Evolutionary conservation across 495 filamentous ascomycete species (phyloP).

Genomic region (Collariella sp.): DNA sequence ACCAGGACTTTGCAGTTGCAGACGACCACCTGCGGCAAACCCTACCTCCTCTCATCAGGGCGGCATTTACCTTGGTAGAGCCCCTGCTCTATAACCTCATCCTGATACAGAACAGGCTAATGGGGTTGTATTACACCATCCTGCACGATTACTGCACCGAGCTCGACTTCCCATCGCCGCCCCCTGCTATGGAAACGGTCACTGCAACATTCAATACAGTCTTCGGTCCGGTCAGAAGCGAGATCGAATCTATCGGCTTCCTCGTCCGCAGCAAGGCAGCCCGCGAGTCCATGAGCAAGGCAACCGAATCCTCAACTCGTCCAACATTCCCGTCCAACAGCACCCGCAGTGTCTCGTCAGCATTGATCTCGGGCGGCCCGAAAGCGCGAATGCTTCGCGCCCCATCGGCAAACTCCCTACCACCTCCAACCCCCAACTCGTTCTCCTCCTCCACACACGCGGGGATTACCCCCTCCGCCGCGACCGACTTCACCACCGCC

Average conservation of each 20-base stretch:
- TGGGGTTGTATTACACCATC: conserved; percentile 77
- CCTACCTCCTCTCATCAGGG: conserved; percentile 66
- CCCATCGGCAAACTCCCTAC: conserved; percentile 26
- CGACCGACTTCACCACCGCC: conserved; percentile 42
- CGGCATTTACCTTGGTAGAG: conserved; percentile 73
- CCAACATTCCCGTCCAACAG: conserved; percentile 19
- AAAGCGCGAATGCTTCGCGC: conserved; percentile 33
- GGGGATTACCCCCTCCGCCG: conserved; percentile 14
- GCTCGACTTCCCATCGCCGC: conserved; percentile 61
- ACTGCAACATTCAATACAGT: conserved; percentile 59
- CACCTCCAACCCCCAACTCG: not conserved
- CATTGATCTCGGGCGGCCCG: conserved; percentile 25
- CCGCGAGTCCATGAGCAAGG: conserved; percentile 48
- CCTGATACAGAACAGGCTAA: conserved; percentile 71
- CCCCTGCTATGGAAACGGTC: conserved; percentile 64
- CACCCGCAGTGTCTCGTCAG: conserved; percentile 26
- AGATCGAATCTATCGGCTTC: conserved; percentile 63
- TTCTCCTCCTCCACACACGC: not conserved
- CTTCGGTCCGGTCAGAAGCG: conserved; percentile 55
- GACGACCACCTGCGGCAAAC: conserved; percentile 70
- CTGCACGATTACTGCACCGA: conserved; percentile 71
- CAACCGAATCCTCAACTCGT: conserved; percentile 1
- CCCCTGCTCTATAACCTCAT: conserved; percentile 65
- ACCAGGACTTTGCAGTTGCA: conserved; percentile 68
- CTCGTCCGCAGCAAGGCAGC: conserved; percentile 69